Base-by-base conservation (phyloP, 108 stramenopile species). In the Nitzschia putrida region DNA sequence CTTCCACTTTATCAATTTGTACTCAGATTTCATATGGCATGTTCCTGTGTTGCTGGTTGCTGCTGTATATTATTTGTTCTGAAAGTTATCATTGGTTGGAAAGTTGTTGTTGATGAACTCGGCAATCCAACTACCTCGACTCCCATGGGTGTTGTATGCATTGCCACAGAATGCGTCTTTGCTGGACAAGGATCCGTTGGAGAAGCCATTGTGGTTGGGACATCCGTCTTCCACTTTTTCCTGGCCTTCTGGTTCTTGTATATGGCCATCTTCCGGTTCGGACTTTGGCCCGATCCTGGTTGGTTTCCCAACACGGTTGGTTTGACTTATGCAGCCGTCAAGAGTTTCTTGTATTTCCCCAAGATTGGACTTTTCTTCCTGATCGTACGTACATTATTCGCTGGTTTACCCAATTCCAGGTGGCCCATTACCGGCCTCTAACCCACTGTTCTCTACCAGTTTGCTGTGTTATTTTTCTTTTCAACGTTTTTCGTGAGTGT, bases 231-330 rank as follows among this genome's bases (percentile, higher is more conserved):
- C 13, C 86, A 87, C 58, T 64, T 84, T 11, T 64, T 54, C 4
- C 26, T 67, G 66, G 52, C 79, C n/a, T 51, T 84, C 45, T 84
- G 86, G 83, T 87, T 81, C 41, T 71, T 77, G 24, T 87, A 84
- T 53, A 84, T 82, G 78, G 76, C 79, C 8, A 38, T 83, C 41
- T 69, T 55, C 21, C 22, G 73, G 3, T 87, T 77, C 54, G 67
- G 76, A 38, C 79, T 81, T 0, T 78, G 82, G 72, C 83, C 86
- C 14, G 85, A 83, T 54, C 76, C 77, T 20, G 74, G 80, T 40
- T 86, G 85, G 85, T 86, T 81, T 66, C 80, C 85, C 11, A 84
- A 84, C 45, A 84, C 83, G 22, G 74, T 86, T 20, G 85, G 85
- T 7, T 72, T 86, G 12, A 80, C 78, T 24, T 61, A 82, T 26